Conservation (phyloP, 345 rosid species). For the Trapa incisa region DNA sequence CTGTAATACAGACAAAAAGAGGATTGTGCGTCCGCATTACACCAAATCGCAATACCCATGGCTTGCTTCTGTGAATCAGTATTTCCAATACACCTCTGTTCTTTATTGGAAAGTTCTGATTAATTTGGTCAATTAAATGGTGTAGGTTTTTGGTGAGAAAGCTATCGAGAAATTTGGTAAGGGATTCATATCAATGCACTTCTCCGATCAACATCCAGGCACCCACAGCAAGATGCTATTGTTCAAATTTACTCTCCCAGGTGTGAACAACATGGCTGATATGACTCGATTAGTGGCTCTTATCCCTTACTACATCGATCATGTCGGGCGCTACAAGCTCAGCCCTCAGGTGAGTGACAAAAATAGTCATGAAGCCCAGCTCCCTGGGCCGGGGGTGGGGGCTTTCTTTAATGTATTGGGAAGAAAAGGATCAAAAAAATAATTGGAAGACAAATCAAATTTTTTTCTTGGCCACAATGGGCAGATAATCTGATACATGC, state of each 20-base stretch:
- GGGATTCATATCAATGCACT: constrained; percentile 88
- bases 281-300: constrained; percentile 74
- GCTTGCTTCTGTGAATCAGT: background rate
- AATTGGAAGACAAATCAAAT: no score
- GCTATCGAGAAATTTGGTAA: constrained; percentile 79
- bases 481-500: background rate
- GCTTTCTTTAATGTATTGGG: background rate
- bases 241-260: constrained; percentile 89
- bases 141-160: constrained; percentile 91
- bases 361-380: background rate
- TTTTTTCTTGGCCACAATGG: background rate
- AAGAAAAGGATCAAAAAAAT: background rate
- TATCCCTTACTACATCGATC: constrained; percentile 83
- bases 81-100: background rate
- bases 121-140: background rate
- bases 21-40: no score
- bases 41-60: no score
- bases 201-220: constrained; percentile 80
- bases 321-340: constrained; percentile 83
- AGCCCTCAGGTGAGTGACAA: constrained; percentile 65
- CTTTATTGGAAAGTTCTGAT: background rate
- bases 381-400: no score
- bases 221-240: constrained; percentile 69
- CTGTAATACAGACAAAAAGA: background rate
- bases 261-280: constrained; percentile 63